A percentile compares a stretch with the other conserved stretches of the same genome.
Evolutionary conservation across 345 rosid species (phyloP).

Genomic region (Aquilaria yunnanensis): DNA sequence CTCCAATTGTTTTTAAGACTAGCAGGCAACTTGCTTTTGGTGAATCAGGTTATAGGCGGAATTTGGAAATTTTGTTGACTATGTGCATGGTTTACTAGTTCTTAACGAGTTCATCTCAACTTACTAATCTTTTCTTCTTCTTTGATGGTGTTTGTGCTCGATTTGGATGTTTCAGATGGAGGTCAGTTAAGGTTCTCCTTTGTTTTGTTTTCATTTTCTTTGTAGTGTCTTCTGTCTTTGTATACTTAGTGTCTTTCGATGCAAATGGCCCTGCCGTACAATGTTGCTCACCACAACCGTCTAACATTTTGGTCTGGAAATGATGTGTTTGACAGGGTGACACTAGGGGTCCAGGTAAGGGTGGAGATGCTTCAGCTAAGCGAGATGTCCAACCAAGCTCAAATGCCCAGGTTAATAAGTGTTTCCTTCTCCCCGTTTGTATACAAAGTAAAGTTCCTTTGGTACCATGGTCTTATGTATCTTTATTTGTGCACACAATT

Average conservation of each 20-base stretch:
- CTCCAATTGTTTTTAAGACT: too few species aligned
- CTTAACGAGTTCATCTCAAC: background rate
- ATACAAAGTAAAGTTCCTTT: background rate
- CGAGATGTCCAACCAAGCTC: constrained; percentile 36
- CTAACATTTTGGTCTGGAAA: too few species aligned
- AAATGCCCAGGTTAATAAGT: constrained; percentile 40
- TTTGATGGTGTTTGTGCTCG: constrained; percentile 11
- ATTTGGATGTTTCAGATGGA: constrained; percentile 54
- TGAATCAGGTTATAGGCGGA: too few species aligned
- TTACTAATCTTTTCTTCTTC: background rate
- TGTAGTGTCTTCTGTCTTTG: background rate
- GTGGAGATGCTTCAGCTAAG: constrained; percentile 56
- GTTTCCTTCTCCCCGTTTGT: background rate
- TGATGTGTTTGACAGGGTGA: constrained; percentile 49
- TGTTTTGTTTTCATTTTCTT: constrained; percentile 3
- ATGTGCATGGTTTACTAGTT: background rate
- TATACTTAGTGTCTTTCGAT: too few species aligned
- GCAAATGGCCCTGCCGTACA: too few species aligned
- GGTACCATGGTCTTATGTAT: background rate
- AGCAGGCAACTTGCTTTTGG: too few species aligned
- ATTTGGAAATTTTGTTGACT: background rate
- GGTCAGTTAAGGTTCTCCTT: constrained; percentile 29
- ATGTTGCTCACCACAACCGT: too few species aligned
- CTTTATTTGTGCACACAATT: constrained; percentile 14
- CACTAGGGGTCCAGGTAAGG: constrained; percentile 57